Conservation (phyloP, 257 asterid species). For the Capsicum pubescens region DNA sequence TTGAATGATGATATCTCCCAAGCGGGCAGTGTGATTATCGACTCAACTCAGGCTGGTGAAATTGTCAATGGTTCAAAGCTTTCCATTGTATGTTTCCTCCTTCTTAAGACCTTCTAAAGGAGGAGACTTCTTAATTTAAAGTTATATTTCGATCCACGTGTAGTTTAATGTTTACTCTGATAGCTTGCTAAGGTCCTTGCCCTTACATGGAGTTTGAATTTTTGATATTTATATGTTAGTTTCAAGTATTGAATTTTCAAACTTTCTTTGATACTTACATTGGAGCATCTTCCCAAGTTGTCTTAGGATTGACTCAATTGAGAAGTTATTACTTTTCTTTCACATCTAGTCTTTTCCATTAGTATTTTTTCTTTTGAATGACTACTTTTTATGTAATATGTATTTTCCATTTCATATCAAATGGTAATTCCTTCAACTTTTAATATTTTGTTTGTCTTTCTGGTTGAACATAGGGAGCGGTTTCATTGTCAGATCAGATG, state of each 20-base stretch:
- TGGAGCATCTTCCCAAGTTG: not conserved
- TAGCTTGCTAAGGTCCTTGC: not conserved
- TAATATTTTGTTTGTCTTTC: slow-evolving; percentile 7
- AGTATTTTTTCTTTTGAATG: not conserved
- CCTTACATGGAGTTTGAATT: slow-evolving; percentile 11
- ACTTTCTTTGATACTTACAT: not conserved
- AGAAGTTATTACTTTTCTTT: not conserved
- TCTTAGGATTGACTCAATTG: slow-evolving; percentile 9
- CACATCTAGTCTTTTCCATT: not conserved
- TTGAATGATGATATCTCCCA: slow-evolving; percentile 86
- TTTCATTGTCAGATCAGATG: slow-evolving; percentile 80
- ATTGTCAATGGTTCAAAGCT: slow-evolving; percentile 71
- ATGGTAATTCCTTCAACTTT: slow-evolving; percentile 9
- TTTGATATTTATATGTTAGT: not conserved
- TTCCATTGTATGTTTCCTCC: slow-evolving; percentile 64
- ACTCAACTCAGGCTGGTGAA: slow-evolving; percentile 83
- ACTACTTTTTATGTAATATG: not conserved
- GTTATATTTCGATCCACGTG: not conserved
- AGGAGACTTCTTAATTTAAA: slow-evolving; percentile 7
- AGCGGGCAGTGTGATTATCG: slow-evolving; percentile 80
- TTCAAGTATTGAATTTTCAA: not conserved
- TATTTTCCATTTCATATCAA: not conserved
- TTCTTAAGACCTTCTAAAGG: slow-evolving; percentile 7
- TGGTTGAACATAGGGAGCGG: slow-evolving; percentile 62
- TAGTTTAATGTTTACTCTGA: too few species aligned